phyloP scores from a whole-genome alignment of 306 rosid species.

The Betula pendula region DNA sequence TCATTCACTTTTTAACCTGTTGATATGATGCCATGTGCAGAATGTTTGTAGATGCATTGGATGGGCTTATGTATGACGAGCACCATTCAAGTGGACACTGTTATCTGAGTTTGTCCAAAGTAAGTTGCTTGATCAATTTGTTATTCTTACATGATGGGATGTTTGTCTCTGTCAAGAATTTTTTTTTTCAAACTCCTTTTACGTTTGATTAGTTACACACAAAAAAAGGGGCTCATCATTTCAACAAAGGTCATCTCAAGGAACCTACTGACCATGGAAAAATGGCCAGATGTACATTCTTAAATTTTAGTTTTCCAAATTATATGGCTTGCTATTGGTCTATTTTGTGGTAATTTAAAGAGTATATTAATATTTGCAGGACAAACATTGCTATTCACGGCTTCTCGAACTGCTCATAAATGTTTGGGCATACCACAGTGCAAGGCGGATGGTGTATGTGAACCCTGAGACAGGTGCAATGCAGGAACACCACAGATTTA shows the following conservation, averaged over 20 bases:
- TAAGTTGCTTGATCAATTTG: constrained; percentile 31
- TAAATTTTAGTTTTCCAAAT: background rate
- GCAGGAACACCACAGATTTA: constrained; percentile 84
- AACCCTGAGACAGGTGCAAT: constrained; percentile 70
- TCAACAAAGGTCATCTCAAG: background rate
- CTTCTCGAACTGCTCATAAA: constrained; percentile 83
- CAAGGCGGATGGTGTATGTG: constrained; percentile 78
- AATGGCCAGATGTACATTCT: background rate
- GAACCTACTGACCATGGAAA: constrained; percentile 1
- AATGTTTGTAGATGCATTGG: constrained; percentile 91
- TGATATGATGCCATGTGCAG: constrained; percentile 46
- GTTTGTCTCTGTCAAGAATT: constrained; percentile 7
- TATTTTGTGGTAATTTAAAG: constrained; percentile 5
- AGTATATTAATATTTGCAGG: constrained; percentile 51
- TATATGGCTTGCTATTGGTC: constrained; percentile 9
- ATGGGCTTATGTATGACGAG: constrained; percentile 67
- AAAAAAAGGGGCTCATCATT: background rate
- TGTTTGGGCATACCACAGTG: constrained; percentile 96
- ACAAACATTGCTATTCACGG: constrained; percentile 84
- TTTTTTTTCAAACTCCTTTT: background rate
- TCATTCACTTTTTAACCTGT: constrained; percentile 11
- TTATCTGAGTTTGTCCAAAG: constrained; percentile 76
- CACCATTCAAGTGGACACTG: constrained; percentile 81
- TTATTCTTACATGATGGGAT: no score
- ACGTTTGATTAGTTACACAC: background rate